Percentiles rank a stretch among this genome's conserved stretches.
These are phyloP conservation scores for Babesia sp. DNA, from an alignment of 169 alveolate species.

Conservation along the genomic window DNA sequence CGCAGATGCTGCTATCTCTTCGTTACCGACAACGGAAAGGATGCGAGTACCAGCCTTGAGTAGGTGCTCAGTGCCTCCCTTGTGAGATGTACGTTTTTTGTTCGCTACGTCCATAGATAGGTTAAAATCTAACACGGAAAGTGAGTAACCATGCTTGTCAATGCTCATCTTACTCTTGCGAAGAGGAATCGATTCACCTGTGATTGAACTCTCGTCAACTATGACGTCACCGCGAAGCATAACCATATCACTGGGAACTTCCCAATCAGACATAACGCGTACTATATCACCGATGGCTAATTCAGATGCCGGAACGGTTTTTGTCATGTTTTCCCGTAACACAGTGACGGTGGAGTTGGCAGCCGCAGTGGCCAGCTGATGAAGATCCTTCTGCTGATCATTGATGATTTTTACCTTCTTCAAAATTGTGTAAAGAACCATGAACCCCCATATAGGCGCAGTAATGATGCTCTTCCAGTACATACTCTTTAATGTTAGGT, in stretches of 20 bases:
- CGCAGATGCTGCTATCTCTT: conserved; percentile 68
- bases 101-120: conserved; percentile 77
- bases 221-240: conserved; percentile 81
- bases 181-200: conserved; percentile 88
- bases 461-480: conserved; percentile 78
- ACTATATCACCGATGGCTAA: conserved; percentile 82
- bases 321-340: conserved; percentile 70
- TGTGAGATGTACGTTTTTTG: conserved; percentile 76
- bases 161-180: conserved; percentile 75
- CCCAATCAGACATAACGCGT: conserved; percentile 68
- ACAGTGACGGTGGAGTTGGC: conserved; percentile 68
- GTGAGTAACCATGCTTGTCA: conserved; percentile 34
- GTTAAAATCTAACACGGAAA: conserved; percentile 70
- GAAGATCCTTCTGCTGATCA: conserved; percentile 75
- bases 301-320: conserved; percentile 69
- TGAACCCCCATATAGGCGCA: conserved; percentile 75
- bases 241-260: conserved; percentile 85
- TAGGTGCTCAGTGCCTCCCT: conserved; percentile 51
- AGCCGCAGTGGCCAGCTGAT: conserved; percentile 62
- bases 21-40: conserved; percentile 67
- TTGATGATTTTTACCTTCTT: conserved; percentile 73
- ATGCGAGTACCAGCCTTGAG: conserved; percentile 77
- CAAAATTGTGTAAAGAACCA: conserved; percentile 64
- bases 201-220: conserved; percentile 84
- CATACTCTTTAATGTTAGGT: conserved; percentile 70